Evolutionary conservation across 805 yeast genomes (phyloP).

Genomic region (Ogataea philodendri): DNA sequence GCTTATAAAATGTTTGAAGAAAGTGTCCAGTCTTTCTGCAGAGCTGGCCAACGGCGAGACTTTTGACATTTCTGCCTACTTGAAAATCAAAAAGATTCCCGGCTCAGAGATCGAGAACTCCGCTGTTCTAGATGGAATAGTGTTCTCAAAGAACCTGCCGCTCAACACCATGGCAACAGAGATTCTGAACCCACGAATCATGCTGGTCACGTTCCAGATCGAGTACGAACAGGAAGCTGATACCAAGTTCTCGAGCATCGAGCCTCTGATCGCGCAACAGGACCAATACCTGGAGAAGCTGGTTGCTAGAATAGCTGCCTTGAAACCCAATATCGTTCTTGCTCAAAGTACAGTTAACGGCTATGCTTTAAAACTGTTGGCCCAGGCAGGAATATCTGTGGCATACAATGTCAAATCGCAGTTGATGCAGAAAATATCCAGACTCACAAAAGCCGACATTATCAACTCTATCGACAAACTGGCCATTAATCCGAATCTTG

Average conservation of each 20-base stretch:
- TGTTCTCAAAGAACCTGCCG: conserved; percentile 82
- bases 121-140: conserved; percentile 67
- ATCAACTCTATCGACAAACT: conserved; percentile 83
- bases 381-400: conserved; percentile 76
- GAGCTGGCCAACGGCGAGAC: conserved; percentile 65
- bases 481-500: conserved; percentile 68
- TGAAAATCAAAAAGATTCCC: conserved; percentile 78
- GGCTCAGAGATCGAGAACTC: conserved; percentile 72
- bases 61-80: conserved; percentile 82
- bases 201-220: conserved; percentile 82
- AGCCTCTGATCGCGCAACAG: conserved; percentile 85
- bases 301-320: conserved; percentile 70
- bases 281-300: conserved; percentile 77
- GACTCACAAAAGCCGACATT: conserved; percentile 80
- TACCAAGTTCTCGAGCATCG: conserved; percentile 62
- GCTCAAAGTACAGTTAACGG: conserved; percentile 83
- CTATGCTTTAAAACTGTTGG: conserved; percentile 67
- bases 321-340: conserved; percentile 76
- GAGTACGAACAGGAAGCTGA: conserved; percentile 66
- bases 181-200: conserved; percentile 68
- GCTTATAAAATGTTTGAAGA: conserved; percentile 49
- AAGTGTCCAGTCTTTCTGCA: conserved; percentile 57
- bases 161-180: conserved; percentile 70
- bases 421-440: conserved; percentile 73
- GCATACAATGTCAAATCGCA: conserved; percentile 78